These are phyloP conservation scores for Albugo laibachii DNA, from an alignment of 352 stramenopile genomes.

Conservation along the genomic window DNA sequence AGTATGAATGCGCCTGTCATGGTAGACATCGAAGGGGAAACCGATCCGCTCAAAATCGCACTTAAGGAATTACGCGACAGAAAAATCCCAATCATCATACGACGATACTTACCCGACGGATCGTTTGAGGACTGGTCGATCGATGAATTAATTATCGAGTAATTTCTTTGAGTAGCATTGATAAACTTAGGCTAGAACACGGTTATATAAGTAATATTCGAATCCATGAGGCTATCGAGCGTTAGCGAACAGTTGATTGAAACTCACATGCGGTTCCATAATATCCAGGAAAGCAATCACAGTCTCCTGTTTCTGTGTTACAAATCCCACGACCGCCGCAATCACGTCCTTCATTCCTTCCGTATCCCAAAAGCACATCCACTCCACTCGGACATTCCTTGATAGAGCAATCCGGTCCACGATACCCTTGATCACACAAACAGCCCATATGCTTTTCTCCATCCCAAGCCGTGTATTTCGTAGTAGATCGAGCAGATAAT, in stretches of 20 bases:
- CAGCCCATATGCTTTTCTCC: slow-evolving; percentile 86
- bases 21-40: slow-evolving; percentile 95
- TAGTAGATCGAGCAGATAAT: neutral
- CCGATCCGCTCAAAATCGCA: slow-evolving; percentile 98
- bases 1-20: slow-evolving; percentile 94
- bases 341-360: slow-evolving; percentile 49
- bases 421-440: slow-evolving; percentile 87
- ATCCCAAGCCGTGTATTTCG: slow-evolving; percentile 75
- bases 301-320: slow-evolving; percentile 85
- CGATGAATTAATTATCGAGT: slow-evolving; percentile 98
- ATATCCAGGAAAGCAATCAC: slow-evolving; percentile 89
- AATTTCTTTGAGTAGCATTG: slow-evolving; percentile 12
- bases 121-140: slow-evolving; percentile 99
- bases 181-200: neutral
- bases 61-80: slow-evolving; percentile 97
- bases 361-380: slow-evolving; percentile 81
- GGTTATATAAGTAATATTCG: neutral
- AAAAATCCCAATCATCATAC: slow-evolving; percentile 99
- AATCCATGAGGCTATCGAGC: neutral
- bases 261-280: slow-evolving; percentile 83
- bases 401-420: slow-evolving; percentile 88
- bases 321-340: slow-evolving; percentile 91
- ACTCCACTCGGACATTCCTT: slow-evolving; percentile 86
- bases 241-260: slow-evolving; percentile 65
- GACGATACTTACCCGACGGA: slow-evolving; percentile 95